Percentiles rank a stretch among this genome's conserved stretches.
Conservation (phyloP, 2,329 filamentous ascomycete species). For the Fusarium fujikuroi region DNA sequence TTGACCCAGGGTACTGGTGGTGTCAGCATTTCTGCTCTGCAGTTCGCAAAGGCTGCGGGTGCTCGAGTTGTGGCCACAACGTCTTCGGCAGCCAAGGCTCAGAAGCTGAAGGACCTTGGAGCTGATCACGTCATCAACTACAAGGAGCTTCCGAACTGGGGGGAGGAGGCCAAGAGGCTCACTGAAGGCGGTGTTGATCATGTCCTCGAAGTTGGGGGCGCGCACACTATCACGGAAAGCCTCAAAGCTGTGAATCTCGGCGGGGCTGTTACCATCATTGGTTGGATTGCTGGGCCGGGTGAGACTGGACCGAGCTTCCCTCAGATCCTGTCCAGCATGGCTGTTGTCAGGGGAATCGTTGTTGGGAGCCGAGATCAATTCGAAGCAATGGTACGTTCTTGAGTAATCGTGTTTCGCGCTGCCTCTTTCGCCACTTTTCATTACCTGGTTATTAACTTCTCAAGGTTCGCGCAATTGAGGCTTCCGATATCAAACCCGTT, state of each 20-base stretch:
- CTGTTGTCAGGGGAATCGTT: not conserved
- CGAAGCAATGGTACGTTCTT: not conserved
- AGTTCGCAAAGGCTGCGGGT: not conserved
- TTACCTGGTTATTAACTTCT: rapidly evolving
- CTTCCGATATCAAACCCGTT: not conserved
- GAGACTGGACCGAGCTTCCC: not conserved
- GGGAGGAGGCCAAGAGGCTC: not conserved
- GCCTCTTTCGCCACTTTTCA: rapidly evolving
- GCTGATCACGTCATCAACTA: not conserved
- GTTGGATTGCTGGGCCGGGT: not conserved
- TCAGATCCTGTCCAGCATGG: not conserved
- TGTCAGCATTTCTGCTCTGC: not conserved
- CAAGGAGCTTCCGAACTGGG: not conserved
- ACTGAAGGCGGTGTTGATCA: not conserved
- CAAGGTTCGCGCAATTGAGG: not conserved
- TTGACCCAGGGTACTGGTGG: not conserved
- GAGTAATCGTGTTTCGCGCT: rapidly evolving
- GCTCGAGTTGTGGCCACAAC: not conserved
- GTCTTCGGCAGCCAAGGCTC: not conserved
- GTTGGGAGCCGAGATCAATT: not conserved
- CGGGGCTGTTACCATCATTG: not conserved
- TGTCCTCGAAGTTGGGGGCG: not conserved
- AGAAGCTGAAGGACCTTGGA: not conserved
- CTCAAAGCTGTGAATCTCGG: not conserved
- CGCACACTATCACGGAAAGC: not conserved